A percentile compares a stretch with the other conserved stretches of the same genome.
These are phyloP conservation scores for Scleroderma citrinum DNA, from an alignment of 768 basidiomycete species.

Conservation along the genomic window DNA sequence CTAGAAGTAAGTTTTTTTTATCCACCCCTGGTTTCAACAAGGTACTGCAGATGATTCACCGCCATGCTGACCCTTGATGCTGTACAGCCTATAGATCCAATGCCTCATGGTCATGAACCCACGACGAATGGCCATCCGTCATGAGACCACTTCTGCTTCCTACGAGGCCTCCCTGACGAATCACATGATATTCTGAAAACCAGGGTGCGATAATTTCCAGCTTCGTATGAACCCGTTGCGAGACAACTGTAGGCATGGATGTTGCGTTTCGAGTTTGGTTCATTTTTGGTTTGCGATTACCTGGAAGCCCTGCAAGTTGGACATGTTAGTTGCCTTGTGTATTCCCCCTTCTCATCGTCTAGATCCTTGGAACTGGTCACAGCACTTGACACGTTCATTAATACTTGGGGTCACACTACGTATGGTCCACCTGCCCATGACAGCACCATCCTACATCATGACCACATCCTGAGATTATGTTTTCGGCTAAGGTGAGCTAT, in stretches of 20 bases:
- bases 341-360: too few species aligned
- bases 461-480: too few species aligned
- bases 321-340: too few species aligned
- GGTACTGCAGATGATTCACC: background rate
- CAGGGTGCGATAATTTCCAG: background rate
- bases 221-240: background rate
- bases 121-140: conserved; percentile 19
- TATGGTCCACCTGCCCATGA: too few species aligned
- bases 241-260: background rate
- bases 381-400: too few species aligned
- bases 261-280: background rate
- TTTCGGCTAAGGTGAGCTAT: too few species aligned
- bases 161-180: background rate
- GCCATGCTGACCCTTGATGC: conserved; percentile 10
- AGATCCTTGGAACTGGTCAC: too few species aligned
- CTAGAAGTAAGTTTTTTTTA: conserved; percentile 8
- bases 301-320: too few species aligned
- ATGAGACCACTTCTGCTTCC: conserved; percentile 1
- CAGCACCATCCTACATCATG: too few species aligned
- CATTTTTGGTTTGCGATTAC: too few species aligned
- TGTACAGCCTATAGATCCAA: conserved; percentile 14
- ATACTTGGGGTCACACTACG: too few species aligned
- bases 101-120: conserved; percentile 14
- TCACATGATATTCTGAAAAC: background rate
- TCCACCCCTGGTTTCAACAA: background rate